Percentiles rank a stretch among this genome's conserved stretches.
These are phyloP conservation scores for Stereocaulon alpinum DNA, from an alignment of 495 filamentous ascomycete species.

Conservation along the genomic window DNA sequence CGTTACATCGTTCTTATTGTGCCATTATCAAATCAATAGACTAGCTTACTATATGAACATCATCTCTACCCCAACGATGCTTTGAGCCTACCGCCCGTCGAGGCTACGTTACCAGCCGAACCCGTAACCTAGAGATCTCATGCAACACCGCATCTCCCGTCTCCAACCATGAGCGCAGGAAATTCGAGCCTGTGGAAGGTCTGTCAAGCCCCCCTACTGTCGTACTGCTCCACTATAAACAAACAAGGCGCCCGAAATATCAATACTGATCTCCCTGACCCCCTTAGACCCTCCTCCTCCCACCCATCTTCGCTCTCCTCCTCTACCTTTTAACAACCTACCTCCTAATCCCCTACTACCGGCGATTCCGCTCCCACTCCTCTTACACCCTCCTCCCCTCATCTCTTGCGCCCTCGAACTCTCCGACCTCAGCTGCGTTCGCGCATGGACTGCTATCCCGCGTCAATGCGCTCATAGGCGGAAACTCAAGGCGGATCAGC, in stretches of 20 bases:
- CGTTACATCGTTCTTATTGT: background rate
- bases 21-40: background rate
- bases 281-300: slow-evolving; percentile 61
- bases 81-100: background rate
- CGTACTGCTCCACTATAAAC: no score
- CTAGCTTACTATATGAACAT: background rate
- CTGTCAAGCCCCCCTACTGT: background rate
- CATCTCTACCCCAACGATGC: background rate
- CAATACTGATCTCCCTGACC: no score
- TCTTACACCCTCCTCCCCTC: slow-evolving; percentile 34
- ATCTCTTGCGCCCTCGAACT: slow-evolving; percentile 11
- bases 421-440: slow-evolving; percentile 4
- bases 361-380: slow-evolving; percentile 64
- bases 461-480: slow-evolving; percentile 8
- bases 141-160: slow-evolving; percentile 9
- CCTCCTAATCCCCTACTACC: slow-evolving; percentile 64
- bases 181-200: slow-evolving; percentile 14
- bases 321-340: slow-evolving; percentile 65
- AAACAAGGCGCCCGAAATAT: no score
- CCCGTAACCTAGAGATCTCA: background rate
- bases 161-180: slow-evolving; percentile 2
- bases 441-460: slow-evolving; percentile 8
- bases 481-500: slow-evolving; percentile 12
- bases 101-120: slow-evolving; percentile 2
- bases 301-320: slow-evolving; percentile 63